Conservation (phyloP, 495 filamentous ascomycete genomes). For the Viridothelium virens region DNA sequence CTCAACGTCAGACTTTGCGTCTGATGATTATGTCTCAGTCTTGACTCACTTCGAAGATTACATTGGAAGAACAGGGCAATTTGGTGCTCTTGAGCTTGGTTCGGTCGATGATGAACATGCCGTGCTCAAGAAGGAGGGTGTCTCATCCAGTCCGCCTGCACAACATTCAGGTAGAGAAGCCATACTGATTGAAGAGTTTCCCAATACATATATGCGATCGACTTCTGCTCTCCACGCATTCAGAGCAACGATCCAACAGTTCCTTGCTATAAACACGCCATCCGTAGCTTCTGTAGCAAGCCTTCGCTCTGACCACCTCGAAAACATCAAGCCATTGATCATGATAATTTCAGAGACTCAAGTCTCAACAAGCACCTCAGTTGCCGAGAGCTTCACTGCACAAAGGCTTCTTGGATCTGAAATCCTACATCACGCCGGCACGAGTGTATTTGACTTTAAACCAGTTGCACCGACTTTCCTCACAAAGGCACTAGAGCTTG, state of each 20-base stretch:
- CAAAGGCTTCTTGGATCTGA: constrained; percentile 80
- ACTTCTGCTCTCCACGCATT: constrained; percentile 65
- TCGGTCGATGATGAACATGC: constrained; percentile 12
- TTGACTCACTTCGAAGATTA: constrained; percentile 86
- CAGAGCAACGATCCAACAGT: constrained; percentile 63
- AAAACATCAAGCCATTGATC: constrained; percentile 59
- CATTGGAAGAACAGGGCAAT: constrained; percentile 66
- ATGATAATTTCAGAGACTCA: constrained; percentile 87
- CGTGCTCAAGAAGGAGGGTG: background rate
- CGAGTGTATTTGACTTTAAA: constrained; percentile 81
- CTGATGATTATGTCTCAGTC: constrained; percentile 55
- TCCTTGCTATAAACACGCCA: constrained; percentile 55
- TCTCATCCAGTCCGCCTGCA: background rate
- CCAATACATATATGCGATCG: constrained; percentile 64
- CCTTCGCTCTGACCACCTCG: constrained; percentile 24
- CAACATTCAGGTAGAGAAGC: constrained; percentile 45
- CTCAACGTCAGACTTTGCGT: constrained; percentile 46
- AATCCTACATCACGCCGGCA: constrained; percentile 67
- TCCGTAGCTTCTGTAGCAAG: constrained; percentile 32
- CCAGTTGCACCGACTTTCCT: constrained; percentile 81
- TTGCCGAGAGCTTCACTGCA: constrained; percentile 80
- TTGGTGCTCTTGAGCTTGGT: constrained; percentile 51
- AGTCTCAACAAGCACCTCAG: constrained; percentile 63
- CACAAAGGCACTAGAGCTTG: constrained; percentile 67
- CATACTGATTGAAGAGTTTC: constrained; percentile 91